Conservation (phyloP, 2,329 filamentous ascomycete species). For the Macrophomina phaseolina region DNA sequence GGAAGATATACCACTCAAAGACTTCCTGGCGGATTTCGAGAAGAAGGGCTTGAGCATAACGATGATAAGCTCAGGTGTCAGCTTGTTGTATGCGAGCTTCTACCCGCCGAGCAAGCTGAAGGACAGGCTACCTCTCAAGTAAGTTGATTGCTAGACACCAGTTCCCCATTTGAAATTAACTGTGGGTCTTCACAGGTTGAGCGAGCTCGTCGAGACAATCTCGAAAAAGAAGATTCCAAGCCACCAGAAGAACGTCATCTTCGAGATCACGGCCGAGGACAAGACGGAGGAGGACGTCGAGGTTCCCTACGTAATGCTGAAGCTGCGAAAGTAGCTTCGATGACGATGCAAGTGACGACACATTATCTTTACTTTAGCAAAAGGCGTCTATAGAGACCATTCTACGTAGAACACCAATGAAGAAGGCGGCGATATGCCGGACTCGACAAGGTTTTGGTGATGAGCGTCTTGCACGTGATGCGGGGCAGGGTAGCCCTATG, state of each 20-base stretch:
- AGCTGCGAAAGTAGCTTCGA: conserved; percentile 57
- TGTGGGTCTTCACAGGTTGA: conserved; percentile 66
- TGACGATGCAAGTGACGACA: background rate
- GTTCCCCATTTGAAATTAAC: background rate
- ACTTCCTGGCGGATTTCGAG: conserved; percentile 84
- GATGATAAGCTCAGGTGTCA: conserved; percentile 98
- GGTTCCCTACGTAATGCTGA: conserved; percentile 94
- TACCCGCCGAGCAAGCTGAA: conserved; percentile 82
- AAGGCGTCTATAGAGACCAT: conserved; percentile 15
- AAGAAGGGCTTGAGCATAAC: conserved; percentile 79
- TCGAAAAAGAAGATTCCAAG: conserved; percentile 90
- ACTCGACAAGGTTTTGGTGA: background rate
- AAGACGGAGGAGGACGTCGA: conserved; percentile 90
- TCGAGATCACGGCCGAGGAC: conserved; percentile 94
- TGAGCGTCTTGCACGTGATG: conserved; percentile 16
- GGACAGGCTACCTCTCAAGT: conserved; percentile 77
- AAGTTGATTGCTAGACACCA: conserved; percentile 44
- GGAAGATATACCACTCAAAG: conserved; percentile 79
- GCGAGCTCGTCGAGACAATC: conserved; percentile 83
- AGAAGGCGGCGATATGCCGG: conserved; percentile 3
- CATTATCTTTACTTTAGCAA: background rate
- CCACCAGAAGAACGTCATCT: conserved; percentile 94
- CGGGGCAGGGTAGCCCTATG: conserved; percentile 24
- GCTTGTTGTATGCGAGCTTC: conserved; percentile 91
- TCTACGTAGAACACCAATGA: conserved; percentile 17